Base-by-base conservation (phyloP, 2,329 filamentous ascomycete genomes). In the Microsporum ferrugineum region DNA sequence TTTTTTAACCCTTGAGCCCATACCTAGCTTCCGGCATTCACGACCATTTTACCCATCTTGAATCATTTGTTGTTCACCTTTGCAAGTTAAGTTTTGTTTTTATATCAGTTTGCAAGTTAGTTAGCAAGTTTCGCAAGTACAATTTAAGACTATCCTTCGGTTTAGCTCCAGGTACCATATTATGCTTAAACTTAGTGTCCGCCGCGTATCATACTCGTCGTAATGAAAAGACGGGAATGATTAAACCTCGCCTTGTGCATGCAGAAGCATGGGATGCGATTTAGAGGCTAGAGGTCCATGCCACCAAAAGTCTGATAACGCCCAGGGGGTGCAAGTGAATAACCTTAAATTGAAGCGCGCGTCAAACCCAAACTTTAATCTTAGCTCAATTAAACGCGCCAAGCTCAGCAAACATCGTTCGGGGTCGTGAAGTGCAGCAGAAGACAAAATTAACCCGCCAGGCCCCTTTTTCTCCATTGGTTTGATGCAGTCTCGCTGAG, bases 1-100 rank as follows among this genome's bases (percentile, higher is more conserved):
- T 29, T 57, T 47, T 43, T 55, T 57, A 57, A 45, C 56, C 47
- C 45, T 57, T 60, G 56, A 59, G 41, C 29, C 34, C 34, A 43
- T 36, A 39, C 59, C 29, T 29, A 38, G 55, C 38, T 59, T 23
- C 27, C 51, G 29, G 23, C 56, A 43, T 53, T 27, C 29, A 38
- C 23, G n/a, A 23, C 45, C 39, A 41, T 57, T n/a, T 29, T 55
- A 47, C 14, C n/a, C 17, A 17, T 17, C 43, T 47, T 17, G 6
- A 17, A 5, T 27, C 4, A 47, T 47, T 47, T 47, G 43, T 6
- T 34, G 51, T 34, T 55, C 6, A 5, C 27, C 56, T 14, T 45
- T 17, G 34, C 38, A 58, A 41, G 39, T 43, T 6, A 3, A 43
- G 39, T 43, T 43, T 2, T 43, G n/a, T 43, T n/a, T 43, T 43